These are phyloP conservation scores for Bassia scoparia DNA, from an alignment of 148 eudicot genomes.

Conservation along the genomic window DNA sequence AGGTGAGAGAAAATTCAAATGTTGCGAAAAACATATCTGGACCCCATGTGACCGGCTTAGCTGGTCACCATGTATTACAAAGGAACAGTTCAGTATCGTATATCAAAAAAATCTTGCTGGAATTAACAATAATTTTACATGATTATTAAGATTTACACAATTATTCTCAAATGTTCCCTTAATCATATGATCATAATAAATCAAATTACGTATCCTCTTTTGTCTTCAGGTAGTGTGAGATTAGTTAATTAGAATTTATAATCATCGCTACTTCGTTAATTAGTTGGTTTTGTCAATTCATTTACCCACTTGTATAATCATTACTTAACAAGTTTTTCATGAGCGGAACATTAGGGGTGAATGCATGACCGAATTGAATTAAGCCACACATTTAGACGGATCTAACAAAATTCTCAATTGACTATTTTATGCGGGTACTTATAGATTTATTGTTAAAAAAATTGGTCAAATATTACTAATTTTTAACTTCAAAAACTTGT, in stretches of 20 bases:
- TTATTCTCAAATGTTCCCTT: background rate
- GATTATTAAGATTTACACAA: background rate
- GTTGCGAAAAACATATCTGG: slow-evolving; percentile 17
- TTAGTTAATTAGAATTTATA: background rate
- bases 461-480: too few species aligned
- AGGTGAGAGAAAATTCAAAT: background rate
- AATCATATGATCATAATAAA: background rate
- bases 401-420: too few species aligned
- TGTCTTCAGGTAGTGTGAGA: background rate
- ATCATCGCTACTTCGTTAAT: too few species aligned
- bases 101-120: slow-evolving; percentile 21
- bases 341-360: too few species aligned
- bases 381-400: too few species aligned
- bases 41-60: slow-evolving; percentile 32
- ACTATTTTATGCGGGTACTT: too few species aligned
- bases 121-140: background rate
- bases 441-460: too few species aligned
- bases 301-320: too few species aligned
- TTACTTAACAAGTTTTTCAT: too few species aligned
- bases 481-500: too few species aligned
- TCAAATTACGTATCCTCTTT: background rate
- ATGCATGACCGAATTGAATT: too few species aligned
- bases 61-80: slow-evolving; percentile 29
- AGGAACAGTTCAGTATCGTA: slow-evolving; percentile 27
- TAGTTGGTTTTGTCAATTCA: too few species aligned